A percentile compares a stretch with the other conserved stretches of the same genome.
phyloP scores from a whole-genome alignment of 1,284 basidiomycete species.

The Schizophyllum commune region DNA sequence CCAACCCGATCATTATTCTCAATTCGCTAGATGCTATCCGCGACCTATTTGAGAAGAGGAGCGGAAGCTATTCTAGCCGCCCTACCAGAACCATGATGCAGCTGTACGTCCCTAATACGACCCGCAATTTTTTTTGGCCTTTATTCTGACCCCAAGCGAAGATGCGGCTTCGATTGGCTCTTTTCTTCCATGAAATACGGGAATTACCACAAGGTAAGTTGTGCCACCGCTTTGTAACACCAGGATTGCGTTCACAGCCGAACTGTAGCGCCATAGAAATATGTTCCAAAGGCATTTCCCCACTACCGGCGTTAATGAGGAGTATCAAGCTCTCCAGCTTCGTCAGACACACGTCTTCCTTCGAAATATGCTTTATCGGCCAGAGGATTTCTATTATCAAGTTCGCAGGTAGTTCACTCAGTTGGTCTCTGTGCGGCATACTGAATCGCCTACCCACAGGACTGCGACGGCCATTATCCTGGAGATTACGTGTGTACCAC shows the following conservation, averaged over 20 bases:
- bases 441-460: conserved; percentile 27
- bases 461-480: conserved; percentile 52
- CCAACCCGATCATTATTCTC: conserved; percentile 38
- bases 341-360: conserved; percentile 31
- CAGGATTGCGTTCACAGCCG: conserved; percentile 1
- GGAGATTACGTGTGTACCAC: conserved; percentile 43
- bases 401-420: conserved; percentile 19
- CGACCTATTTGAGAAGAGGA: conserved; percentile 39
- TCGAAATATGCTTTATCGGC: conserved; percentile 26
- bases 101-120: not conserved
- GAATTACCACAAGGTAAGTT: conserved; percentile 2
- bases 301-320: conserved; percentile 17
- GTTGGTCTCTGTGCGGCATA: not conserved
- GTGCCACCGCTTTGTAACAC: not conserved
- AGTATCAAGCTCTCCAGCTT: conserved; percentile 28
- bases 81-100: conserved; percentile 34
- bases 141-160: conserved; percentile 12
- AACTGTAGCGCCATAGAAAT: conserved; percentile 28
- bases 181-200: conserved; percentile 39
- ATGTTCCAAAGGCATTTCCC: conserved; percentile 39
- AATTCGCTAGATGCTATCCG: conserved; percentile 33
- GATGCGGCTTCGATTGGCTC: conserved; percentile 43
- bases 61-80: conserved; percentile 38
- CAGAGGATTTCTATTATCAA: conserved; percentile 27
- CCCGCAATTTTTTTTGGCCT: conserved; percentile 29